These are phyloP conservation scores for Ogataea nakhonphanomensis DNA, from an alignment of 805 yeast species.

Conservation along the genomic window DNA sequence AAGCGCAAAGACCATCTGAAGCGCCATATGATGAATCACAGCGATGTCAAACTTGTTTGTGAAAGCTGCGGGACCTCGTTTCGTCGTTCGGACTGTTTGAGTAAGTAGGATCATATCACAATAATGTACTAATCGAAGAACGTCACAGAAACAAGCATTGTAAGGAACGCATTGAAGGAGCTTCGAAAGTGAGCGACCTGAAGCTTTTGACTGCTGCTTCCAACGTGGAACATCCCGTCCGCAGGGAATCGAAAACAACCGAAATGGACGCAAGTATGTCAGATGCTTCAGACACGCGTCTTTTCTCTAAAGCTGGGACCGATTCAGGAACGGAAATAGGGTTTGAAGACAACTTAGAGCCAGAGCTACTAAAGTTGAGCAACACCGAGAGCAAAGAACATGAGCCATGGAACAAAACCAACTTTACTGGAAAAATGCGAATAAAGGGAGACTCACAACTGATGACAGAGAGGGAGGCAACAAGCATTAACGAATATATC, in stretches of 20 bases:
- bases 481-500: no score
- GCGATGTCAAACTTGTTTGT: slow-evolving; percentile 7
- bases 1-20: slow-evolving; percentile 20
- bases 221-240: no score
- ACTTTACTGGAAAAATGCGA: background rate
- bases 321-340: background rate
- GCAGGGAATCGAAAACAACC: background rate
- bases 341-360: slow-evolving; percentile 3
- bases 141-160: slow-evolving; percentile 17
- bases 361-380: slow-evolving; percentile 2
- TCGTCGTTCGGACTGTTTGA: slow-evolving; percentile 13
- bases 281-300: slow-evolving; percentile 4
- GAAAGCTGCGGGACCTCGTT: slow-evolving; percentile 14
- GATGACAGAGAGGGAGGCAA: no score
- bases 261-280: background rate
- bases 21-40: slow-evolving; percentile 18
- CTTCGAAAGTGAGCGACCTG: no score
- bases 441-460: background rate
- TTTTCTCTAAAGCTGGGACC: slow-evolving; percentile 8
- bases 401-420: background rate
- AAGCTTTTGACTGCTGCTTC: no score
- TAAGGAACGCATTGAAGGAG: slow-evolving; percentile 17
- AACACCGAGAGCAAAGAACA: background rate
- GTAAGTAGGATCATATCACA: slow-evolving; percentile 6
- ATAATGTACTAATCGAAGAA: slow-evolving; percentile 3